Conservation (phyloP, 2,329 filamentous ascomycete species). For the Cadophora luteo-olivacea region DNA sequence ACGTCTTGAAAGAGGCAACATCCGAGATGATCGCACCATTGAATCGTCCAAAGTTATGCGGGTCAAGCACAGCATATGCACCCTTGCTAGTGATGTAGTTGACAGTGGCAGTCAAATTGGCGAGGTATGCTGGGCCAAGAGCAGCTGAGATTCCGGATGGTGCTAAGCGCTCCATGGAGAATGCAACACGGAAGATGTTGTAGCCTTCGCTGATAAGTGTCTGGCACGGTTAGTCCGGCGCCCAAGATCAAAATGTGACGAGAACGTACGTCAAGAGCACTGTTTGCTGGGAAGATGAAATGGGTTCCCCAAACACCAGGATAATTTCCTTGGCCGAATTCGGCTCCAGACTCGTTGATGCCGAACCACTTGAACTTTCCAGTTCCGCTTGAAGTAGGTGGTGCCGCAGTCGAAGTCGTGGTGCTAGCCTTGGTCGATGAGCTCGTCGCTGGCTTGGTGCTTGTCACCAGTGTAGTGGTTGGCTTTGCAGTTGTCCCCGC, state of each 20-base stretch:
- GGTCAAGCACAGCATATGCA: slow-evolving; percentile 54
- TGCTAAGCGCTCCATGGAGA: slow-evolving; percentile 63
- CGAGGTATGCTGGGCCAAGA: slow-evolving; percentile 51
- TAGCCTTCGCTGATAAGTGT: slow-evolving; percentile 36
- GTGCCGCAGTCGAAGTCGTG: neutral
- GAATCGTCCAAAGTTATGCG: slow-evolving; percentile 59
- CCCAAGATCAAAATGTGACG: neutral
- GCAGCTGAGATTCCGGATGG: slow-evolving; percentile 54
- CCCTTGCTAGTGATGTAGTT: slow-evolving; percentile 55
- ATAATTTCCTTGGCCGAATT: slow-evolving; percentile 63
- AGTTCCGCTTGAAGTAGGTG: slow-evolving; percentile 9
- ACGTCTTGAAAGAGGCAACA: slow-evolving; percentile 48
- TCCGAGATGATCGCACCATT: slow-evolving; percentile 47
- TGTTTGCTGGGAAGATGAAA: slow-evolving; percentile 49
- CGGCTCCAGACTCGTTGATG: slow-evolving; percentile 59
- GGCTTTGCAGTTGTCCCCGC: neutral
- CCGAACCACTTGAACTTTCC: slow-evolving; percentile 34
- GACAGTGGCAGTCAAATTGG: slow-evolving; percentile 50
- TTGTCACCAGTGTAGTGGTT: neutral
- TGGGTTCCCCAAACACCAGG: slow-evolving; percentile 63
- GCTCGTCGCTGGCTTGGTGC: neutral
- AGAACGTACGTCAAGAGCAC: slow-evolving; percentile 15
- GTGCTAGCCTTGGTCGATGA: neutral
- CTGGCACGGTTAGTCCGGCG: slow-evolving; percentile 18
- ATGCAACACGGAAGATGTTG: slow-evolving; percentile 45